These are phyloP conservation scores for Penicillium tannophilum DNA, from an alignment of 495 filamentous ascomycete species.

Conservation along the genomic window DNA sequence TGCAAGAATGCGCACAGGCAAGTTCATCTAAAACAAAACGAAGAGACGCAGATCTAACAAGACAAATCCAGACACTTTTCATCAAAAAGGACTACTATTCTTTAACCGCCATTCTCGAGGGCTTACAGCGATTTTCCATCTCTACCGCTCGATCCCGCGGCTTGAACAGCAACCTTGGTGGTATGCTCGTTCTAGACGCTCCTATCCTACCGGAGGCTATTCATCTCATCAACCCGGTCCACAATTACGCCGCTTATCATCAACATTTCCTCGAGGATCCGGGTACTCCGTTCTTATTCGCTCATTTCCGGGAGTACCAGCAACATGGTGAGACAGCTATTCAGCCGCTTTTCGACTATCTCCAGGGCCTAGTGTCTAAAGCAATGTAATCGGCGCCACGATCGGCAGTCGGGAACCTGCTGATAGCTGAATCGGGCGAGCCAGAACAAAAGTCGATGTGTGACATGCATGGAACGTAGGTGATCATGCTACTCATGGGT, in stretches of 20 bases:
- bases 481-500: constrained; percentile 7
- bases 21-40: constrained; percentile 7
- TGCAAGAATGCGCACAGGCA: constrained; percentile 43
- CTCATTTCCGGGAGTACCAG: constrained; percentile 41
- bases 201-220: constrained; percentile 28
- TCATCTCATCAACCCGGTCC: constrained; percentile 28
- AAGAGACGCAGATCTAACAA: constrained; percentile 10
- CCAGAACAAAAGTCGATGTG: constrained; percentile 6
- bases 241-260: constrained; percentile 42
- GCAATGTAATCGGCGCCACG: neutral
- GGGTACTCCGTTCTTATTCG: constrained; percentile 44
- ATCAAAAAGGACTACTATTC: constrained; percentile 37
- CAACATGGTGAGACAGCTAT: constrained; percentile 34
- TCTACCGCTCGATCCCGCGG: constrained; percentile 22
- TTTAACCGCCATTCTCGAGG: constrained; percentile 38
- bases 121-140: constrained; percentile 38
- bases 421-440: constrained; percentile 6
- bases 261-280: constrained; percentile 33
- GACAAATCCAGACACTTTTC: constrained; percentile 29
- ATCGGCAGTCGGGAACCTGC: constrained; percentile 4
- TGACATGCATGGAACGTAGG: constrained; percentile 22
- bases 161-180: constrained; percentile 14
- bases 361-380: constrained; percentile 15
- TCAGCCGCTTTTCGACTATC: constrained; percentile 33
- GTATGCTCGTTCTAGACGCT: constrained; percentile 26